Base-by-base conservation (phyloP, 805 yeast genomes). In the Candida germanica region DNA sequence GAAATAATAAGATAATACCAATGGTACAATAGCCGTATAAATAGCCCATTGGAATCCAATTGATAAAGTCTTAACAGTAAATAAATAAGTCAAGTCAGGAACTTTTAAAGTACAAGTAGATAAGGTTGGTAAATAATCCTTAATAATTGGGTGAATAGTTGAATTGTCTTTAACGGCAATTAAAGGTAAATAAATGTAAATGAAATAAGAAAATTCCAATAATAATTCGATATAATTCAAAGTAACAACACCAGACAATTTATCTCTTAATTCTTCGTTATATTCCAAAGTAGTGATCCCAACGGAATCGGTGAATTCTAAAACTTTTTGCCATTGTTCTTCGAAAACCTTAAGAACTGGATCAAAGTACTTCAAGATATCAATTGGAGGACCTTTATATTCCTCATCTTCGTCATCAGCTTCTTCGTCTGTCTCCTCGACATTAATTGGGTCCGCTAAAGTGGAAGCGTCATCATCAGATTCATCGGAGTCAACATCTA, bases 1-100 rank as follows among this genome's bases (percentile, higher is more conserved):
- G 48, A 76, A 48, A 57, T 72, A 76, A 57, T 71, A 76, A 12
- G 79, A 69, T 23, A 58, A 46, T 26, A 62, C 21, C 40, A 60
- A 52, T 26, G 82, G 82, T 20, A 67, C 36, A 5, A 56, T 41
- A 26, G 70, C 51, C 5, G 77, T 57, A 31, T 59, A 49, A 4
- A 64, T 24, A n/a, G 47, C 33, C 80, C 80, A 76, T 28, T 59
- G 43, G 9, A 44, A 8, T 6, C 68, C 43, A 14, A 68, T 56
- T n/a, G 68, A 50, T 26, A 57, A 35, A 30, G 58, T 52, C 26
- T 52, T 48, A 28, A 42, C 48, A 23, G 55, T 49, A 23, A 53
- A 38, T 42, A 74, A 59, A 3, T 56, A 52, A 3, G 64, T 40
- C 15, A 66, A 37, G 45, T 75, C 75, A 13, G 69, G 59, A 7